phyloP scores from a whole-genome alignment of 129 eudicot species.

The Solidago caesia region DNA sequence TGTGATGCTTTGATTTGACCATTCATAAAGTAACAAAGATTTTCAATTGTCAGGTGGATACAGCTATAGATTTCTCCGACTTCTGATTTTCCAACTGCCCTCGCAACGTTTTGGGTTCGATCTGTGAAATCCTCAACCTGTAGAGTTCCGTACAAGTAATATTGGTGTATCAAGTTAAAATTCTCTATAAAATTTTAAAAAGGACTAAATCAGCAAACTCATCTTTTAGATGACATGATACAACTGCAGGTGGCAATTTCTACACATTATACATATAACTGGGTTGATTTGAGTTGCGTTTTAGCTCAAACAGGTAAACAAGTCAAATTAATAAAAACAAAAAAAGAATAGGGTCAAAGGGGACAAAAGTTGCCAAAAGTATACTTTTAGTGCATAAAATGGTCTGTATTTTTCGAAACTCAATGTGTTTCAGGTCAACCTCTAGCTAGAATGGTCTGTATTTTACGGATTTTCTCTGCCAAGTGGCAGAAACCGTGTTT shows the following conservation, averaged over 20 bases:
- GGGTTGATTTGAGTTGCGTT: background rate
- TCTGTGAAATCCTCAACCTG: constrained; percentile 98
- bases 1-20: constrained; percentile 41
- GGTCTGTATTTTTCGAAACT: background rate
- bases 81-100: constrained; percentile 66
- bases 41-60: constrained; percentile 41
- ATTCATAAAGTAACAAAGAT: constrained; percentile 44
- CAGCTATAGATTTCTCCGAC: constrained; percentile 46
- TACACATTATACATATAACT: background rate
- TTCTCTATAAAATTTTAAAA: background rate
- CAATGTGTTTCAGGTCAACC: background rate
- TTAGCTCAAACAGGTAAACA: background rate
- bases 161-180: background rate
- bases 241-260: background rate
- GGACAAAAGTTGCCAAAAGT: background rate
- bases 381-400: background rate
- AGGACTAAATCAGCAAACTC: background rate
- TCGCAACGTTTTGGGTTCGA: constrained; percentile 74
- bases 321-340: background rate
- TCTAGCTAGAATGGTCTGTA: background rate
- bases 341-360: background rate
- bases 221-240: background rate
- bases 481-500: constrained; percentile 2
- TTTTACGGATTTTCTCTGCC: background rate
- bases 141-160: constrained; percentile 2